A percentile compares a stretch with the other conserved stretches of the same genome.
Evolutionary conservation across 176 grass and related monocot genomes (phyloP).

Genomic region (Cocos nucifera): DNA sequence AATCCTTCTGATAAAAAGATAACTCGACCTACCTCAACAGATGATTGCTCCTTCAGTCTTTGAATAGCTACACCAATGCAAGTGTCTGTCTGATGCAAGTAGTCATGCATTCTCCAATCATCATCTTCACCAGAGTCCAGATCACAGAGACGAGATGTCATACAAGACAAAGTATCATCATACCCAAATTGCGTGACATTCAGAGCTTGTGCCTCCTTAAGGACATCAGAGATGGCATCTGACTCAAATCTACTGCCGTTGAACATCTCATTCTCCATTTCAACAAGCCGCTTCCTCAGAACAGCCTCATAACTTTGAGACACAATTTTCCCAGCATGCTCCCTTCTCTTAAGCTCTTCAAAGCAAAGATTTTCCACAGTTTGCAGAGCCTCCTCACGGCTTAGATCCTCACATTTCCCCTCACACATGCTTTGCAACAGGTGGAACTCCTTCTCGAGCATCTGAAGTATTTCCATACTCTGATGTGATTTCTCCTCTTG

Average conservation of each 20-base stretch:
- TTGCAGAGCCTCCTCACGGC: constrained; percentile 46
- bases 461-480: constrained; percentile 28
- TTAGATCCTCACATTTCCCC: constrained; percentile 59
- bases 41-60: constrained; percentile 48
- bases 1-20: background rate
- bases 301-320: constrained; percentile 54
- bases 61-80: constrained; percentile 35
- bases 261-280: constrained; percentile 32
- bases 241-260: constrained; percentile 38
- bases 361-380: constrained; percentile 40
- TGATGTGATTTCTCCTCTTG: constrained; percentile 42
- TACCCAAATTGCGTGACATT: constrained; percentile 42
- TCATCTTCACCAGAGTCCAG: constrained; percentile 49
- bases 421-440: constrained; percentile 50
- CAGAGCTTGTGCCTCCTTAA: constrained; percentile 62
- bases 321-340: constrained; percentile 20
- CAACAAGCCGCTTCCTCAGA: constrained; percentile 51
- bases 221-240: constrained; percentile 46
- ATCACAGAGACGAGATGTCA: constrained; percentile 36
- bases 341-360: constrained; percentile 60
- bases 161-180: constrained; percentile 45
- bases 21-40: constrained; percentile 39
- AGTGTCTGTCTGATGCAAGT: constrained; percentile 46
- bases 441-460: constrained; percentile 61
- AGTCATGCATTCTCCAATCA: constrained; percentile 59